Evolutionary conservation across 495 filamentous ascomycete species (phyloP).

Genomic region (Podospora tetraspora): DNA sequence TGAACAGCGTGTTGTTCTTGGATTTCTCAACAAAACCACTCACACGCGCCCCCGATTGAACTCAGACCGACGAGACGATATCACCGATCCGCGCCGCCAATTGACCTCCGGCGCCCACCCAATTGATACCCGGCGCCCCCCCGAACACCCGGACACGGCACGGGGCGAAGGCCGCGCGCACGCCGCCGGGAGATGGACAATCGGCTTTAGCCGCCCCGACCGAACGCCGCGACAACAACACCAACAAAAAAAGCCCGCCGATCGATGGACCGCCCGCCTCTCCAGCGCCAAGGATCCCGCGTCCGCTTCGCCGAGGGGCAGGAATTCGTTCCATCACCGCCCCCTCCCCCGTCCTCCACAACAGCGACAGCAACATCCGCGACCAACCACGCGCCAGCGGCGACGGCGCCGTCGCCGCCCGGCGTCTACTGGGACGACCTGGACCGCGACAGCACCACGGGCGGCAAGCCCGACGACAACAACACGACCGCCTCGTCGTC

Average conservation of each 20-base stretch:
- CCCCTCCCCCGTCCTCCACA: not conserved
- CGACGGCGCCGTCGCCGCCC: slow-evolving; percentile 3
- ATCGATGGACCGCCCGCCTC: slow-evolving; percentile 18
- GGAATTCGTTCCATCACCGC: not conserved
- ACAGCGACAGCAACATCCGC: not conserved
- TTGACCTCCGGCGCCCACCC: not conserved
- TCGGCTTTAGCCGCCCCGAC: slow-evolving; percentile 15
- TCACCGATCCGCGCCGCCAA: not conserved
- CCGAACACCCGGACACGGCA: not conserved
- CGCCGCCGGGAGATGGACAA: slow-evolving; percentile 22
- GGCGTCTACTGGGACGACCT: slow-evolving; percentile 31
- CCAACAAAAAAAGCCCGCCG: not conserved
- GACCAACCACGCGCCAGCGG: not conserved
- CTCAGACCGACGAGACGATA: not conserved
- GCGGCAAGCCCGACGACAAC: slow-evolving; percentile 11
- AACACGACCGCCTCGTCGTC: slow-evolving; percentile 8
- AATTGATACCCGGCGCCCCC: not conserved
- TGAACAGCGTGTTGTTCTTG: not conserved
- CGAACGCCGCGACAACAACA: slow-evolving; percentile 1
- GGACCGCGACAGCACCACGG: slow-evolving; percentile 4
- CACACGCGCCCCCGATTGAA: not conserved
- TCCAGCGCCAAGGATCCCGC: slow-evolving; percentile 24
- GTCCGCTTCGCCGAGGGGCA: slow-evolving; percentile 28
- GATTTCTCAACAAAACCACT: not conserved
- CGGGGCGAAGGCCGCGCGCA: not conserved